Percentiles rank a stretch among this genome's conserved stretches.
Conservation (phyloP, 2,329 filamentous ascomycete genomes). For the Fonsecaea monophora region DNA sequence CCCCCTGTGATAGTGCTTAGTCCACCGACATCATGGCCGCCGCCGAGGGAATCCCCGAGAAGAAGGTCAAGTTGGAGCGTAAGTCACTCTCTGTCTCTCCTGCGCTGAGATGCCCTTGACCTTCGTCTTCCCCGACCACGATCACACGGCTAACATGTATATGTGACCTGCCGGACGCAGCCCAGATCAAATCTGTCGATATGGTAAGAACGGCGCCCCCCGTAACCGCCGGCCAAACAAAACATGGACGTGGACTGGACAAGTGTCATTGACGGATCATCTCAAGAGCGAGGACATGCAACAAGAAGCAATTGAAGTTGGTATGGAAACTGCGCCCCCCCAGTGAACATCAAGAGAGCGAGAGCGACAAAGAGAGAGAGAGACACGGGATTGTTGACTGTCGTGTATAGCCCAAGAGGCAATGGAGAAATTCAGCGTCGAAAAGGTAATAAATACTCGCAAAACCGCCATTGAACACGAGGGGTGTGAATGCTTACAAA, state of each 20-base stretch:
- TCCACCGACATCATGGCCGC: slow-evolving; percentile 30
- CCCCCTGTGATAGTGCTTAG: neutral
- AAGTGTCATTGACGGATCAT: slow-evolving; percentile 33
- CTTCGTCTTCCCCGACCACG: neutral
- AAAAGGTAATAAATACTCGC: slow-evolving; percentile 62
- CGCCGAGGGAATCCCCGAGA: slow-evolving; percentile 49
- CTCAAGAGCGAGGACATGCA: slow-evolving; percentile 94
- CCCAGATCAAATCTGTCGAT: slow-evolving; percentile 96
- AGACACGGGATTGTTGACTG: neutral
- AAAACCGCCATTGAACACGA: neutral
- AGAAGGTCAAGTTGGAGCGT: slow-evolving; percentile 80
- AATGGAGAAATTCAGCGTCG: slow-evolving; percentile 74
- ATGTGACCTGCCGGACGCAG: slow-evolving; percentile 55
- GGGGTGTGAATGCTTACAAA: slow-evolving; percentile 13
- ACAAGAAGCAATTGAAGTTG: slow-evolving; percentile 90
- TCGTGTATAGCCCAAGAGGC: slow-evolving; percentile 68
- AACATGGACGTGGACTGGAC: neutral
- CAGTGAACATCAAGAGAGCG: no score
- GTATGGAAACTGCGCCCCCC: slow-evolving; percentile 61
- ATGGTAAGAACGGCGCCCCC: slow-evolving; percentile 69
- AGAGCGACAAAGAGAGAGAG: neutral
- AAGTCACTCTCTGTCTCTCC: slow-evolving; percentile 40
- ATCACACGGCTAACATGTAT: no score
- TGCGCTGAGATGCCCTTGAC: neutral
- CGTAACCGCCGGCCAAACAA: slow-evolving; percentile 2